Conservation (phyloP, 768 basidiomycete species). For the Lentinula detonsa region DNA sequence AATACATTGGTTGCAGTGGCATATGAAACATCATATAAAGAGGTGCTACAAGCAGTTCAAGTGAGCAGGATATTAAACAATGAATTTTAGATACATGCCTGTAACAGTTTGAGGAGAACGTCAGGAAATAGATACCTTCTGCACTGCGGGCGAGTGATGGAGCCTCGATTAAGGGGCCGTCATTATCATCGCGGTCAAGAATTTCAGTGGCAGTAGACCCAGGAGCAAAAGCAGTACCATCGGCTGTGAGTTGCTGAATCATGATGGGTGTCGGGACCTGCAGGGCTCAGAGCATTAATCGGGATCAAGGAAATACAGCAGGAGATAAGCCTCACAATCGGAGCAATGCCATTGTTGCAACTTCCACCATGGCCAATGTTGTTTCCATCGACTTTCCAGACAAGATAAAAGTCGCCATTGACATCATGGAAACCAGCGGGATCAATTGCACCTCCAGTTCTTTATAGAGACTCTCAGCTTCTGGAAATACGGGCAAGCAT, state of each 20-base stretch:
- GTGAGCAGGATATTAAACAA: background rate
- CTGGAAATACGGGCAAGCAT: background rate
- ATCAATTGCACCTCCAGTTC: slow-evolving; percentile 2
- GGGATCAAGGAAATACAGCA: slow-evolving; percentile 18
- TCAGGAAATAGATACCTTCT: slow-evolving; percentile 17
- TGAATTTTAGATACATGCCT: background rate
- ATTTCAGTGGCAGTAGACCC: slow-evolving; percentile 17
- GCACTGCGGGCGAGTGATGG: slow-evolving; percentile 16
- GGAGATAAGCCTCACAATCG: slow-evolving; percentile 9
- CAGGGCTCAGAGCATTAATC: no score
- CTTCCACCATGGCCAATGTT: slow-evolving; percentile 20
- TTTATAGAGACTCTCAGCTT: background rate
- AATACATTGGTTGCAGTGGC: slow-evolving; percentile 20
- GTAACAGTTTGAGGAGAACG: slow-evolving; percentile 24
- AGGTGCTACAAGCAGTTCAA: background rate
- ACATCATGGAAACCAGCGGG: slow-evolving; percentile 2
- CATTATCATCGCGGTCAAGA: slow-evolving; percentile 16
- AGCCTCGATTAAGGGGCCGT: slow-evolving; percentile 24
- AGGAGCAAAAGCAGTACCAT: slow-evolving; percentile 15
- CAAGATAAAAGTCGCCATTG: slow-evolving; percentile 17
- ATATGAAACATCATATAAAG: slow-evolving; percentile 22
- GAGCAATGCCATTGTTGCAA: slow-evolving; percentile 18
- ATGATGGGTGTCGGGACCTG: slow-evolving; percentile 2
- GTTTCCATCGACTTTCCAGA: slow-evolving; percentile 28
- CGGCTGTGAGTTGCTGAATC: slow-evolving; percentile 17